These are phyloP conservation scores for Kuraishia cidri DNA, from an alignment of 805 yeast genomes.

Conservation along the genomic window DNA sequence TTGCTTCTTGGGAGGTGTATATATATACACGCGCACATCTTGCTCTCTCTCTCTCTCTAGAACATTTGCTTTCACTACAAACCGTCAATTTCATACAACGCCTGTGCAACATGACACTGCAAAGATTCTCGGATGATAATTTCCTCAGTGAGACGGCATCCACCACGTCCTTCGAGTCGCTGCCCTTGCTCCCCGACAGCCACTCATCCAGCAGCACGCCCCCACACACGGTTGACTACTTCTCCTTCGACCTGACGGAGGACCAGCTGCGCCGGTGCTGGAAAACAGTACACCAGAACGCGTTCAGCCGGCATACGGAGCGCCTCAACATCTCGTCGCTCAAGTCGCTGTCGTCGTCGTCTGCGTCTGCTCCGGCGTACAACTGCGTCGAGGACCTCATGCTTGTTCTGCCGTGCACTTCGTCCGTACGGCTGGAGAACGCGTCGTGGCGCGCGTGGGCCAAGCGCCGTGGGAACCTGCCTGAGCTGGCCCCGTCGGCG, in stretches of 20 bases:
- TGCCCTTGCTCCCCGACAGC: too few relatives aligned
- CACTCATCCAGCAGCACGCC: too few relatives aligned
- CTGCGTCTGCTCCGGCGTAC: slow-evolving; percentile 1
- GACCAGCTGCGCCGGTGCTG: slow-evolving; percentile 28
- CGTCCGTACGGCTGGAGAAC: slow-evolving; percentile 50
- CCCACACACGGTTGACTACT: slow-evolving; percentile 29
- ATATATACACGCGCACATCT: too few relatives aligned
- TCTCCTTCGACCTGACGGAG: slow-evolving; percentile 24
- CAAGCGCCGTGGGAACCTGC: slow-evolving; percentile 54
- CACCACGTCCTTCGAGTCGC: too few relatives aligned
- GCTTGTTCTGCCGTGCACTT: slow-evolving; percentile 22
- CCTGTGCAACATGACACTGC: too few relatives aligned
- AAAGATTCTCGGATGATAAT: too few relatives aligned
- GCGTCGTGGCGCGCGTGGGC: slow-evolving; percentile 97
- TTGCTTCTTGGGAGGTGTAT: too few relatives aligned
- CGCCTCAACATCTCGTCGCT: slow-evolving; percentile 16
- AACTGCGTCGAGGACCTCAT: slow-evolving; percentile 21
- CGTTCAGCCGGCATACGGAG: slow-evolving; percentile 23
- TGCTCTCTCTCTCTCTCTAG: not conserved
- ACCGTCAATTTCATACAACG: too few relatives aligned
- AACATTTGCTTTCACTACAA: not conserved
- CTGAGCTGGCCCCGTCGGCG: slow-evolving; percentile 30
- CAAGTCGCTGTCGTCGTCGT: slow-evolving; percentile 7
- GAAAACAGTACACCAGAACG: slow-evolving; percentile 26
- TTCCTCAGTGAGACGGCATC: too few relatives aligned